phyloP scores from a whole-genome alignment of 805 yeast species.

The Candida verbasci region DNA sequence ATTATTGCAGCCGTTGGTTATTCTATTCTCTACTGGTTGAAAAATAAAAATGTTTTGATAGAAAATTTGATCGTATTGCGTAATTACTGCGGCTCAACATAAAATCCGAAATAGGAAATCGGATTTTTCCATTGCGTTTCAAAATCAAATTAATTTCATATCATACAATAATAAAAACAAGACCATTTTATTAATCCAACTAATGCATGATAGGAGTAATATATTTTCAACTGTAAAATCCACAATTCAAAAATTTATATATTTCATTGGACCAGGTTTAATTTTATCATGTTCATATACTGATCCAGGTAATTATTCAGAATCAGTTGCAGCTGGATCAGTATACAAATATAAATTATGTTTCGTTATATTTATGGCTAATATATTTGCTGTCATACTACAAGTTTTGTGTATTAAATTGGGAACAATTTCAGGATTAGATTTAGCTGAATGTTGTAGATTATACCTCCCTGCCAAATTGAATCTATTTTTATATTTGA shows the following conservation, averaged over 20 bases:
- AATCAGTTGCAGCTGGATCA: slow-evolving; percentile 88
- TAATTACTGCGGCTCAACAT: too few relatives aligned
- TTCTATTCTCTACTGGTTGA: too few relatives aligned
- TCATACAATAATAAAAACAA: too few relatives aligned
- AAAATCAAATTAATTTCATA: too few relatives aligned
- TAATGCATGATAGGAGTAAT: too few relatives aligned
- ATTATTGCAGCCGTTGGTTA: too few relatives aligned
- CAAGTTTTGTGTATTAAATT: slow-evolving; percentile 81
- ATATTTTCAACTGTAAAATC: too few relatives aligned
- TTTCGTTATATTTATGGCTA: slow-evolving; percentile 71
- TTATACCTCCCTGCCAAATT: slow-evolving; percentile 63
- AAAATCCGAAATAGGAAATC: too few relatives aligned
- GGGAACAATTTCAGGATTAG: slow-evolving; percentile 87
- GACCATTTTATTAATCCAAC: too few relatives aligned
- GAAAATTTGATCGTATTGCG: too few relatives aligned
- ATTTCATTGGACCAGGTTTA: slow-evolving; percentile 83
- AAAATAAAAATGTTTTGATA: too few relatives aligned
- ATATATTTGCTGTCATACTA: slow-evolving; percentile 75
- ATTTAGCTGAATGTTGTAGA: slow-evolving; percentile 81
- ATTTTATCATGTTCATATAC: slow-evolving; percentile 87
- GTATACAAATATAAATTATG: slow-evolving; percentile 67
- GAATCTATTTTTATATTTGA: slow-evolving; percentile 56
- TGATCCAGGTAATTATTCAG: slow-evolving; percentile 92
- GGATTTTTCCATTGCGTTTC: too few relatives aligned
- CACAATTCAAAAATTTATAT: background rate